These are phyloP conservation scores for Ceriops zippeliana DNA, from an alignment of 345 rosid genomes.

Conservation along the genomic window DNA sequence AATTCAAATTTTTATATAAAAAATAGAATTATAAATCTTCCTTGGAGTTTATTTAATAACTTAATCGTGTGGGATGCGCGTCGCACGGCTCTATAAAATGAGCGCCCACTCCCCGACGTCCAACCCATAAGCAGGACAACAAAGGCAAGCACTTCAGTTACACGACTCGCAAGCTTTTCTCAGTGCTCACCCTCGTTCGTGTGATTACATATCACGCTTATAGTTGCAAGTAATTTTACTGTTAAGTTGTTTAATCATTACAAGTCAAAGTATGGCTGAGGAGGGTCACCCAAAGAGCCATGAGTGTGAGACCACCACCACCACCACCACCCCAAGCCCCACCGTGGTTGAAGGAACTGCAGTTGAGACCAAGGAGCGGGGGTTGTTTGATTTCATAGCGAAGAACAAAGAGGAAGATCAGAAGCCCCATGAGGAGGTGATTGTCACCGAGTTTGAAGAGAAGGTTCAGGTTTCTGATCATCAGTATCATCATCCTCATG, in stretches of 20 bases:
- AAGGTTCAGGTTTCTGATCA: conserved; percentile 57
- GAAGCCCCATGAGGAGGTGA: conserved; percentile 53
- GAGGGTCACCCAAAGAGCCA: conserved; percentile 38
- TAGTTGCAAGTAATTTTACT: no score
- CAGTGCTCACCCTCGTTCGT: not conserved
- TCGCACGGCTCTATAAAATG: conserved; percentile 29
- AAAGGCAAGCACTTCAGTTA: not conserved
- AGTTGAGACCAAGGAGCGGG: conserved; percentile 62
- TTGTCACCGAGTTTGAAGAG: conserved; percentile 56
- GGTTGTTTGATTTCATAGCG: conserved; percentile 72
- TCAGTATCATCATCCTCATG: not conserved
- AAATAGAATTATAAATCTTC: no score
- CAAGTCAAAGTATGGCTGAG: conserved; percentile 43
- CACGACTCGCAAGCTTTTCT: not conserved
- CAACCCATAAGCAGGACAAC: not conserved
- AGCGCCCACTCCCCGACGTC: not conserved
- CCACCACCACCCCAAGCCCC: conserved; percentile 10
- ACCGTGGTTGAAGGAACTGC: conserved; percentile 16
- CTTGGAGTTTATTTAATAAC: not conserved
- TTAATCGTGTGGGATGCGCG: conserved; percentile 43
- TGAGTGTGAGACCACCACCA: conserved; percentile 28
- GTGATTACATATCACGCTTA: no score
- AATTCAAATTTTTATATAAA: no score
- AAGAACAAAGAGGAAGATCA: conserved; percentile 50
- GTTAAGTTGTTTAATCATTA: no score